A percentile compares a stretch with the other conserved stretches of the same genome.
These are phyloP conservation scores for Phialemoniopsis sp. DNA, from an alignment of 2,329 filamentous ascomycete species.

Conservation along the genomic window DNA sequence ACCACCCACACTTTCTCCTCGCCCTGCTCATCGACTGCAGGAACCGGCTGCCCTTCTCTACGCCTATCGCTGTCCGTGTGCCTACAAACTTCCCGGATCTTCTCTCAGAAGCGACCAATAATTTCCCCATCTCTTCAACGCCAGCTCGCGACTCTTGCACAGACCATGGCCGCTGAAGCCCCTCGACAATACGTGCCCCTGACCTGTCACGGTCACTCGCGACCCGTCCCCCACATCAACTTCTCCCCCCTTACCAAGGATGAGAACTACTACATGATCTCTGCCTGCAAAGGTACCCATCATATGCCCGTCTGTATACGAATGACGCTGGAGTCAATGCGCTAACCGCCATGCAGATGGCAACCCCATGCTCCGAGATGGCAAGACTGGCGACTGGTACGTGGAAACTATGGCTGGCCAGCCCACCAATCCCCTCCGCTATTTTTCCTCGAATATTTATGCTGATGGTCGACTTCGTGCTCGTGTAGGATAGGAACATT, in stretches of 20 bases:
- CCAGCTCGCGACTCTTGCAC: no score
- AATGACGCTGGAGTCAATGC: no score
- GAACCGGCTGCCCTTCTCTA: no score
- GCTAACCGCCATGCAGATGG: constrained; percentile 58
- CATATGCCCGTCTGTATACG: no score
- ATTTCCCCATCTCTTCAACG: no score
- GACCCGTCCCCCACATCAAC: constrained; percentile 85
- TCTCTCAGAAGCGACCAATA: no score
- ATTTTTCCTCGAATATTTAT: no score
- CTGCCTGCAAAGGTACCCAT: constrained; percentile 75
- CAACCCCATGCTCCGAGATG: constrained; percentile 97
- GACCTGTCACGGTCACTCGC: constrained; percentile 91
- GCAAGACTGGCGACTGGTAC: constrained; percentile 89
- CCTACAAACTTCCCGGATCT: no score
- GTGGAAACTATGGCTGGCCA: no score
- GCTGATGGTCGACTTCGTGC: constrained; percentile 42
- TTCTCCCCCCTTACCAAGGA: constrained; percentile 83
- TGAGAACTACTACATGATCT: constrained; percentile 86
- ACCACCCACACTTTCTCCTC: no score
- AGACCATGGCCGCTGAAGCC: constrained; percentile 21
- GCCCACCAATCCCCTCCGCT: neutral
- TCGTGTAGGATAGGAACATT: constrained; percentile 88
- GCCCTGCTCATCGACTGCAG: no score
- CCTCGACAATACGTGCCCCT: constrained; percentile 71
- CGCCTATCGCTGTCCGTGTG: no score